phyloP scores from a whole-genome alignment of 2,329 filamentous ascomycete genomes.

The Pseudogymnoascus sp. region DNA sequence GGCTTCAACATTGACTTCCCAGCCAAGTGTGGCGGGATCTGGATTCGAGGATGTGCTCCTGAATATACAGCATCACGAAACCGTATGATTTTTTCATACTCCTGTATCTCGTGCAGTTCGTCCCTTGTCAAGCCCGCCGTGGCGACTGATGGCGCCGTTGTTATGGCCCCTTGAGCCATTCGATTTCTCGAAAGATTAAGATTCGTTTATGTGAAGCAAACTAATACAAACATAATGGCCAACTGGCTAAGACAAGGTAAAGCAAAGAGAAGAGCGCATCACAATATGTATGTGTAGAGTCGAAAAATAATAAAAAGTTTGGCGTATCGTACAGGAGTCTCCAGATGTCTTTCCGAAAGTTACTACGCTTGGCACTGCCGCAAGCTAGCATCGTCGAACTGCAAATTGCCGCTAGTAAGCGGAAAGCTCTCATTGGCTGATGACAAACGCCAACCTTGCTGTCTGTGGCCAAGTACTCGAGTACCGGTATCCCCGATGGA shows the following conservation, averaged over 20 bases:
- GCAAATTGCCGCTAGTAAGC: constrained; percentile 3
- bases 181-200: constrained; percentile 14
- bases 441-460: background rate
- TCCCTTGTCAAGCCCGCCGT: constrained; percentile 32
- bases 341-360: background rate
- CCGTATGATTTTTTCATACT: constrained; percentile 73
- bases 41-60: constrained; percentile 62
- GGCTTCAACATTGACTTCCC: constrained; percentile 18
- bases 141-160: constrained; percentile 23
- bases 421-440: background rate
- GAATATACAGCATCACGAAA: constrained; percentile 75
- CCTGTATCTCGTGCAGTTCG: constrained; percentile 49
- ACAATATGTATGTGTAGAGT: background rate
- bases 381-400: background rate
- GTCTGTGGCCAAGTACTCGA: background rate
- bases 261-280: background rate
- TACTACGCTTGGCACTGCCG: background rate
- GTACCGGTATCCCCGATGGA: background rate
- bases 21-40: constrained; percentile 39
- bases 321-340: background rate
- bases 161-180: constrained; percentile 31
- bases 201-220: constrained; percentile 2
- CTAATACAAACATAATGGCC: constrained; percentile 4
- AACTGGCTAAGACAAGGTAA: constrained; percentile 1
- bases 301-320: background rate